phyloP scores from a whole-genome alignment of 2,329 filamentous ascomycete genomes.

The Phaeosphaeriaceae sp. region DNA sequence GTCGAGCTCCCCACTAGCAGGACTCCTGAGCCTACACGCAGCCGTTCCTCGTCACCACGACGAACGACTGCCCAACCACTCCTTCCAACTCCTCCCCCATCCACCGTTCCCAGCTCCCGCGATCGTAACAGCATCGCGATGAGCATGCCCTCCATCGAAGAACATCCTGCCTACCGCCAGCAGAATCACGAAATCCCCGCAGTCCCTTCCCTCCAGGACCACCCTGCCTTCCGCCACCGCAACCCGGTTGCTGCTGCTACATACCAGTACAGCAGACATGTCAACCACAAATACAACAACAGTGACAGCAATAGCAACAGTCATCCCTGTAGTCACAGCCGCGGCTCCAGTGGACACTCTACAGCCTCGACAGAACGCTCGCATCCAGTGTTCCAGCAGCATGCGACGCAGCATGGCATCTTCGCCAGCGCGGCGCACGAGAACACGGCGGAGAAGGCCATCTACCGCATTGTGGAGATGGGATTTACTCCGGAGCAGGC shows the following conservation, averaged over 20 bases:
- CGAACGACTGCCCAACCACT: conserved; percentile 38
- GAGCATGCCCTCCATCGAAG: conserved; percentile 43
- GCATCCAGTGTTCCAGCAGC: conserved; percentile 31
- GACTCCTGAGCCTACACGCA: conserved; percentile 21
- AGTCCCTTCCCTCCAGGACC: conserved; percentile 22
- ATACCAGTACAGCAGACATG: neutral
- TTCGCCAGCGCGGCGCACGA: conserved; percentile 46
- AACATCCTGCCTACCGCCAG: conserved; percentile 29
- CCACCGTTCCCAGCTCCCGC: conserved; percentile 31
- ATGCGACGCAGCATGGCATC: conserved; percentile 40
- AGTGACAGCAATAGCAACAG: neutral
- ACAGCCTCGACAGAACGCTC: conserved; percentile 19
- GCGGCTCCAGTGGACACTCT: conserved; percentile 3
- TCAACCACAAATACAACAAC: neutral
- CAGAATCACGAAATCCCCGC: conserved; percentile 4
- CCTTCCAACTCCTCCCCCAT: conserved; percentile 39
- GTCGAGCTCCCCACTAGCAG: conserved; percentile 27
- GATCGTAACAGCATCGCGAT: conserved; percentile 33
- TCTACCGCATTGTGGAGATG: conserved; percentile 65
- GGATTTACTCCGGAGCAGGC: conserved; percentile 65
- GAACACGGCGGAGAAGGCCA: conserved; percentile 64
- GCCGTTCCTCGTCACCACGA: conserved; percentile 22
- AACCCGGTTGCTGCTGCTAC: conserved; percentile 2
- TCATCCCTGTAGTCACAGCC: neutral
- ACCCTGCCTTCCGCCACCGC: conserved; percentile 26